Evolutionary conservation across 805 yeast genomes (phyloP).

Genomic region (Monosporozyma solicola): DNA sequence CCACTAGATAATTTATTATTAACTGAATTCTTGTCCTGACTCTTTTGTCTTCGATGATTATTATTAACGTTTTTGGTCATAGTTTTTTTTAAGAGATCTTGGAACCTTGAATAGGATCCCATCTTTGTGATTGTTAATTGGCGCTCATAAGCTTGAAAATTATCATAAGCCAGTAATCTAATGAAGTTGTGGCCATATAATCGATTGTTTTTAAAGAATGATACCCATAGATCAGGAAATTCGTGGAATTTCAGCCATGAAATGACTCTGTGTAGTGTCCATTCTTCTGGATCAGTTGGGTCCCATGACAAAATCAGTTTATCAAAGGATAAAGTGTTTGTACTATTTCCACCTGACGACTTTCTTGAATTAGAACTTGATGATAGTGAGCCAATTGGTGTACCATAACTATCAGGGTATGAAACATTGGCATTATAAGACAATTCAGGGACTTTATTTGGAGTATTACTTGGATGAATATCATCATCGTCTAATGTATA

Average conservation of each 20-base stretch:
- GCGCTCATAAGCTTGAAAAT: conserved; percentile 36
- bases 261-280: conserved; percentile 63
- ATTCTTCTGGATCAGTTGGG: conserved; percentile 46
- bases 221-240: conserved; percentile 70
- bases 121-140: conserved; percentile 38
- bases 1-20: not conserved
- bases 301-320: conserved; percentile 37
- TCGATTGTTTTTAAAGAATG: conserved; percentile 47
- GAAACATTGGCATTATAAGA: not conserved
- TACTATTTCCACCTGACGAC: conserved; percentile 13
- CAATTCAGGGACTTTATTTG: not conserved
- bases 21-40: conserved; percentile 11
- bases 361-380: conserved; percentile 13
- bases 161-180: conserved; percentile 58
- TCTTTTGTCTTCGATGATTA: conserved; percentile 16
- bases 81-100: conserved; percentile 43
- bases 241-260: conserved; percentile 61
- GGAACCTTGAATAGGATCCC: conserved; percentile 49
- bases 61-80: conserved; percentile 27
- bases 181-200: conserved; percentile 57
- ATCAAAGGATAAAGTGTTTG: conserved; percentile 19
- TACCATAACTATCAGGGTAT: not conserved
- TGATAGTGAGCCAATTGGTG: not conserved
- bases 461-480: not conserved
- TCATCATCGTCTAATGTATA: conserved; percentile 2